A percentile compares a stretch with the other conserved stretches of the same genome.
These are phyloP conservation scores for Eucalyptus rudis DNA, from an alignment of 345 rosid genomes.

Conservation along the genomic window DNA sequence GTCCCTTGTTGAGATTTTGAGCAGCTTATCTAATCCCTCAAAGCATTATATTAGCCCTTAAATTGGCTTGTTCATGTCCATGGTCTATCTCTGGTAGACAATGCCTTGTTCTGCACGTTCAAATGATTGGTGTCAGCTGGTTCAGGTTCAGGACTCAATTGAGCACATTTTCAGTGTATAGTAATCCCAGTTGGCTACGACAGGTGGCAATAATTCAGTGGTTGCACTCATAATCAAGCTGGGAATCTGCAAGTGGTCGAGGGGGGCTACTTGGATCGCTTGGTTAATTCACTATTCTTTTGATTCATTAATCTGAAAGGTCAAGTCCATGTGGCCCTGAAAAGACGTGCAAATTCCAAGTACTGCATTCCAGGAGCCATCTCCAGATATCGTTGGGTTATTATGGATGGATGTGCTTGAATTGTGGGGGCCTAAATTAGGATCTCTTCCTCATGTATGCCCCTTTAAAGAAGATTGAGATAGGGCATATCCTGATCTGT, in stretches of 20 bases:
- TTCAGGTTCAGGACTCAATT: neutral
- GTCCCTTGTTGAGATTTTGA: constrained; percentile 28
- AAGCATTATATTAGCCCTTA: neutral
- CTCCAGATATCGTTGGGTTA: neutral
- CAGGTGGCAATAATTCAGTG: neutral
- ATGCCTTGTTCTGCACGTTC: neutral
- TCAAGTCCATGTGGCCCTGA: neutral
- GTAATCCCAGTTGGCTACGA: neutral
- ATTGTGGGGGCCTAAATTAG: neutral
- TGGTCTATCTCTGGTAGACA: neutral
- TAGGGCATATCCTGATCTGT: constrained; percentile 13
- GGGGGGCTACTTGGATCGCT: constrained; percentile 4
- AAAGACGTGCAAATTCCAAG: constrained; percentile 7
- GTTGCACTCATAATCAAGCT: neutral
- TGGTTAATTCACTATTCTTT: constrained; percentile 1
- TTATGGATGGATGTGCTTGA: neutral
- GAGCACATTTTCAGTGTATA: neutral
- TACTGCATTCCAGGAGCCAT: neutral
- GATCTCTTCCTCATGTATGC: neutral
- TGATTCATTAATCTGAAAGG: neutral
- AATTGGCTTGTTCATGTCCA: neutral
- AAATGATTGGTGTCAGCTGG: neutral
- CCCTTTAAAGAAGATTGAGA: neutral
- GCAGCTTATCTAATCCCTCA: neutral
- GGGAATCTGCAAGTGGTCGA: constrained; percentile 7